These are phyloP conservation scores for Rauvolfia tetraphylla DNA, from an alignment of 257 asterid species.

Conservation along the genomic window DNA sequence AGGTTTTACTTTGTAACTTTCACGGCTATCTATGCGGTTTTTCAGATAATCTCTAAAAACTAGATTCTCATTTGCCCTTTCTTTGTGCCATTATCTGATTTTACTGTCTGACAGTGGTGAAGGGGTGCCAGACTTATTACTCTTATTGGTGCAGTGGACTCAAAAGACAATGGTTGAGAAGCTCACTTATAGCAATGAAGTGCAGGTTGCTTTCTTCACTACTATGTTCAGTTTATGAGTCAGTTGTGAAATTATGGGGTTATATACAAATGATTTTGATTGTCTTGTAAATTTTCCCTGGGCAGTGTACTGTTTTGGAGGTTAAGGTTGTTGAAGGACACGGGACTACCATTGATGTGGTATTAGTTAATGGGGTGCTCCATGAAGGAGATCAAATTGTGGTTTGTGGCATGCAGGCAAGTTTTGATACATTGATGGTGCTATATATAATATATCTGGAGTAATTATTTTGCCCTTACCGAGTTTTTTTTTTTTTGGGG, in stretches of 20 bases:
- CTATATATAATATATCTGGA: slow-evolving; percentile 14
- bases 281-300: slow-evolving; percentile 7
- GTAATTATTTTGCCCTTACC: slow-evolving; percentile 7
- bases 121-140: slow-evolving; percentile 82
- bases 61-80: slow-evolving; percentile 4
- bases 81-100: slow-evolving; percentile 1
- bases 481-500: slow-evolving; percentile 21
- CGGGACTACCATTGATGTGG: slow-evolving; percentile 94
- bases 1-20: slow-evolving; percentile 45
- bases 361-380: slow-evolving; percentile 93
- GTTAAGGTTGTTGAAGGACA: slow-evolving; percentile 98
- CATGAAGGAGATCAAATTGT: slow-evolving; percentile 97
- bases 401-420: slow-evolving; percentile 93
- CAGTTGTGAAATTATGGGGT: background rate
- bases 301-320: slow-evolving; percentile 98
- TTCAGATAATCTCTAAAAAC: background rate
- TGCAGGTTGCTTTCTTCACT: slow-evolving; percentile 57
- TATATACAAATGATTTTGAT: slow-evolving; percentile 17
- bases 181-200: slow-evolving; percentile 77
- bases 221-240: background rate
- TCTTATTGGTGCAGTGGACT: slow-evolving; percentile 84
- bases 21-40: slow-evolving; percentile 14
- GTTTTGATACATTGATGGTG: slow-evolving; percentile 16
- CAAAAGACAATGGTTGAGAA: slow-evolving; percentile 78
- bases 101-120: slow-evolving; percentile 61